Percentiles rank a stretch among this genome's conserved stretches.
Conservation (phyloP, 202 grass and related monocot species). For the Sporobolus alterniflorus region DNA sequence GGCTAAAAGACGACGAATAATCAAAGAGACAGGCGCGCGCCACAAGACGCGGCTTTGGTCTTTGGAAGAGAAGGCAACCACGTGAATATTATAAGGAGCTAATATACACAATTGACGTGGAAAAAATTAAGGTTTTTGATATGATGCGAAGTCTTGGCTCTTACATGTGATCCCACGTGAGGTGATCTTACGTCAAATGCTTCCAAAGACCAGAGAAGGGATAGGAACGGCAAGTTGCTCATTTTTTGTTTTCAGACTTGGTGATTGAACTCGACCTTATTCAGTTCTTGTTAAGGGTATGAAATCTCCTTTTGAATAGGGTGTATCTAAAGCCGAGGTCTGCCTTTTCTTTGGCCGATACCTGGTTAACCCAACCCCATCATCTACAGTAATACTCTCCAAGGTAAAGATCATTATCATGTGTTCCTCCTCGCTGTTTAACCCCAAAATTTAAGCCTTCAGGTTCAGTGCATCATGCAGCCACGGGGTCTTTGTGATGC, state of each 20-base stretch:
- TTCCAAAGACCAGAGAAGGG: background rate
- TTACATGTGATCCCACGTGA: conserved; percentile 51
- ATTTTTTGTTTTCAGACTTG: background rate
- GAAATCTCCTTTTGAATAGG: background rate
- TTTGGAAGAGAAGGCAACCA: background rate
- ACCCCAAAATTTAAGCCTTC: background rate
- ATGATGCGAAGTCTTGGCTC: conserved; percentile 12
- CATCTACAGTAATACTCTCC: background rate
- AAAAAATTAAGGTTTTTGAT: background rate
- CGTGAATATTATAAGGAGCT: background rate
- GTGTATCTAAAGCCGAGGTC: background rate
- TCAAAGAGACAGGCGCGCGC: background rate
- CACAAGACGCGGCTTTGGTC: conserved; percentile 35
- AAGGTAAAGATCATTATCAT: background rate
- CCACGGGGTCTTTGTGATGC: too few relatives aligned
- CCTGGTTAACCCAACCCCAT: background rate
- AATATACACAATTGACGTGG: background rate
- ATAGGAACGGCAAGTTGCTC: background rate
- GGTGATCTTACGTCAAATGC: background rate
- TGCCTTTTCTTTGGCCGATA: background rate
- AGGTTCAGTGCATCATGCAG: background rate
- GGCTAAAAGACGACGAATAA: conserved; percentile 29
- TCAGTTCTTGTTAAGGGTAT: background rate
- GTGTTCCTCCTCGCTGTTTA: background rate
- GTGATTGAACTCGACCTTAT: background rate